Evolutionary conservation across 306 rosid genomes (phyloP).

Genomic region (Abrus precatorius): DNA sequence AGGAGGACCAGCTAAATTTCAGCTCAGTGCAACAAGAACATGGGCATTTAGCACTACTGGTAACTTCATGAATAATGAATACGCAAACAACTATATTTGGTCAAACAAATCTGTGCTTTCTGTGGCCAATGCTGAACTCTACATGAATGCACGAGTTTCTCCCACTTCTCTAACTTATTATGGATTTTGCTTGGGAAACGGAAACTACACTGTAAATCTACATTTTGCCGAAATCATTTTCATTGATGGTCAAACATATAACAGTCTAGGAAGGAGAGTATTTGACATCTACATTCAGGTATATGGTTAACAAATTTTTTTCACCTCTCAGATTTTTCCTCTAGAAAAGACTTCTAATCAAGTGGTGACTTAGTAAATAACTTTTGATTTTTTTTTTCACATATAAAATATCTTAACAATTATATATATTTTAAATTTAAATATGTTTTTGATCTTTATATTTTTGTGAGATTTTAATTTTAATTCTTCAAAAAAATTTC

Average conservation of each 20-base stretch:
- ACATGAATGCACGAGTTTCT: constrained; percentile 74
- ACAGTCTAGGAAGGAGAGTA: constrained; percentile 63
- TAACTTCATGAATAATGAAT: constrained; percentile 33
- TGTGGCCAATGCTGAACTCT: constrained; percentile 52
- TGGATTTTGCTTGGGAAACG: constrained; percentile 64
- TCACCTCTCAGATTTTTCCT: not conserved
- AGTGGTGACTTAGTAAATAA: not conserved
- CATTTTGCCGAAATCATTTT: constrained; percentile 67
- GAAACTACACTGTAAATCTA: constrained; percentile 60
- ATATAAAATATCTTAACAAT: not conserved
- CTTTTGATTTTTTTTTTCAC: not conserved
- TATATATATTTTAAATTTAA: too few species aligned
- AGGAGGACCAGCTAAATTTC: constrained; percentile 51
- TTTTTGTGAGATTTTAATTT: too few species aligned
- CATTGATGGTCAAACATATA: constrained; percentile 37
- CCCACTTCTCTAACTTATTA: constrained; percentile 70
- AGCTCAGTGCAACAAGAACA: constrained; percentile 21
- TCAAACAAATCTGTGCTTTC: constrained; percentile 43
- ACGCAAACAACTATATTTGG: not conserved
- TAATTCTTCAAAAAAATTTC: too few species aligned
- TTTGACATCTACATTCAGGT: constrained; percentile 73
- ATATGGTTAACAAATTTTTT: not conserved
- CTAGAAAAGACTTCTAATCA: not conserved
- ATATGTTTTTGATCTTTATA: too few species aligned
- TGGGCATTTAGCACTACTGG: constrained; percentile 55